phyloP scores from a whole-genome alignment of 2,329 filamentous ascomycete species.

The Didymella glomerata region DNA sequence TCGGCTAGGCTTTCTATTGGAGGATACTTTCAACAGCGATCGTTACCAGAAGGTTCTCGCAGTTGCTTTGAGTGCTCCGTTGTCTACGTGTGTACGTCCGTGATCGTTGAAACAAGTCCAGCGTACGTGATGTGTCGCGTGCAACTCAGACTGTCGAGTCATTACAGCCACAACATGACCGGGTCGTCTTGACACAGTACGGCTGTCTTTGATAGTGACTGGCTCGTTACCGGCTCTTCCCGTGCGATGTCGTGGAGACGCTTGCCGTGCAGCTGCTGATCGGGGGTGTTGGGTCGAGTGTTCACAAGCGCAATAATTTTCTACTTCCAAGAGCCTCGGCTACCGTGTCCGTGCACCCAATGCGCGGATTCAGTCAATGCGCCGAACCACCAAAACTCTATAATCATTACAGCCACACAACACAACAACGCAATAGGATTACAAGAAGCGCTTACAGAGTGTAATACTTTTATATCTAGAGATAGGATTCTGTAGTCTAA shows the following conservation, averaged over 20 bases:
- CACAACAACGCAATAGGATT: too few relatives aligned
- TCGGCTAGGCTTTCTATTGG: constrained; percentile 28
- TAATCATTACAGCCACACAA: too few relatives aligned
- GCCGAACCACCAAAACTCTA: too few relatives aligned
- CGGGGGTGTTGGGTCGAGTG: constrained; percentile 2
- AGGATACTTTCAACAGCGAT: constrained; percentile 46
- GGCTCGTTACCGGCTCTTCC: too few relatives aligned
- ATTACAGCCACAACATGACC: not conserved
- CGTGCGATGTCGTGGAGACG: not conserved
- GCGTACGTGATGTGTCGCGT: not conserved
- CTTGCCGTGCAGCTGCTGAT: not conserved
- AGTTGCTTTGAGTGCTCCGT: constrained; percentile 44
- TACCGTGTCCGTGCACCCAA: too few relatives aligned
- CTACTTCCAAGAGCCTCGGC: constrained; percentile 26
- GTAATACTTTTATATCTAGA: too few relatives aligned
- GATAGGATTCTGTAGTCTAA: too few relatives aligned
- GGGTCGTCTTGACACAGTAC: not conserved
- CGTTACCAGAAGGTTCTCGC: constrained; percentile 38
- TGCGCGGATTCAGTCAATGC: too few relatives aligned
- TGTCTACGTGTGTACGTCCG: constrained; percentile 1
- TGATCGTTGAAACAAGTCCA: not conserved
- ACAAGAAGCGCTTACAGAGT: too few relatives aligned
- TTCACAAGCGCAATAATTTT: constrained; percentile 30
- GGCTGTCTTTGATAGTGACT: not conserved
- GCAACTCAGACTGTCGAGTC: not conserved